Evolutionary conservation across 2,329 filamentous ascomycete genomes (phyloP).

Genomic region (Ophiocordyceps polyrhachis-furcata): DNA sequence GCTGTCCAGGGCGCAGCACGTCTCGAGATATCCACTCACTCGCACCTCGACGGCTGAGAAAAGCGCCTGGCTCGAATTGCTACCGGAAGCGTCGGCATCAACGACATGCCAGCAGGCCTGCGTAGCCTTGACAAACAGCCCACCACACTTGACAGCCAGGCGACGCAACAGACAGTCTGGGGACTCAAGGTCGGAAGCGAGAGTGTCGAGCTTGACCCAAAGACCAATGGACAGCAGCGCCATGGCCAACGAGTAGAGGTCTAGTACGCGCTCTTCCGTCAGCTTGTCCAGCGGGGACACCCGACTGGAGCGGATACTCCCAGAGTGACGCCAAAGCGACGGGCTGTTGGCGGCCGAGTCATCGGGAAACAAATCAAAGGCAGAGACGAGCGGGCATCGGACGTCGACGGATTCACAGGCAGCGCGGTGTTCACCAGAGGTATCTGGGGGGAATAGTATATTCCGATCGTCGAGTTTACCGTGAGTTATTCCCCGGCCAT

Average conservation of each 20-base stretch:
- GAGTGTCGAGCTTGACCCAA: slow-evolving; percentile 47
- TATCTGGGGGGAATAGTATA: slow-evolving; percentile 42
- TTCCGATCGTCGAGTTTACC: slow-evolving; percentile 50
- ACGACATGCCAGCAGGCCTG: slow-evolving; percentile 54
- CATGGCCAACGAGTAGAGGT: slow-evolving; percentile 57
- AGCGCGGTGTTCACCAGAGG: slow-evolving; percentile 20
- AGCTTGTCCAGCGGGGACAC: slow-evolving; percentile 28
- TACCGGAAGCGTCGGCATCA: slow-evolving; percentile 36
- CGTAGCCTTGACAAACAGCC: slow-evolving; percentile 57
- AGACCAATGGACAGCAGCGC: slow-evolving; percentile 57
- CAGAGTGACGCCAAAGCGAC: slow-evolving; percentile 37
- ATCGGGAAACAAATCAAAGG: slow-evolving; percentile 50
- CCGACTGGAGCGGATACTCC: slow-evolving; percentile 34
- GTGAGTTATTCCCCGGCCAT: slow-evolving; percentile 49
- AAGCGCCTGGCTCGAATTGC: slow-evolving; percentile 28
- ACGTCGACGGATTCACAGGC: slow-evolving; percentile 37
- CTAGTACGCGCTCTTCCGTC: slow-evolving; percentile 38
- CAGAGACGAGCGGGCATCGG: slow-evolving; percentile 49
- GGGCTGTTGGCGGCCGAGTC: slow-evolving; percentile 5
- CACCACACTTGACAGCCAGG: slow-evolving; percentile 50
- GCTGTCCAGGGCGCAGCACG: slow-evolving; percentile 40
- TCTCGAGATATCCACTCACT: slow-evolving; percentile 39
- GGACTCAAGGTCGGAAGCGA: slow-evolving; percentile 22
- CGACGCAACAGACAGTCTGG: slow-evolving; percentile 40
- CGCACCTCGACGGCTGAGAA: slow-evolving; percentile 33